Conservation (phyloP, 257 asterid species). For the Phtheirospermum japonicum region DNA sequence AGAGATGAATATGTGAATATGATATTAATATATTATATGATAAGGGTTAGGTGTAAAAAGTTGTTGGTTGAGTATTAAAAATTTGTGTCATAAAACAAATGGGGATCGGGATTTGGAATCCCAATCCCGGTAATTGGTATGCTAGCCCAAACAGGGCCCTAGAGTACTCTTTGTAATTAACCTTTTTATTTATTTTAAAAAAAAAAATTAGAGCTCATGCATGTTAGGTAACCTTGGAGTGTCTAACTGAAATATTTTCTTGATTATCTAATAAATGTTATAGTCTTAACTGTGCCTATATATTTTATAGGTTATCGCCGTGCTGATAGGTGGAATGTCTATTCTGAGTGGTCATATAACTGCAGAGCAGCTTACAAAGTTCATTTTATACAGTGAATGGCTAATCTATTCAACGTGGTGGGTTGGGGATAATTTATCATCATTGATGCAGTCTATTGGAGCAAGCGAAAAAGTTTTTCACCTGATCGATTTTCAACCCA, state of each 20-base stretch:
- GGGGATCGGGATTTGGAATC: too few species aligned
- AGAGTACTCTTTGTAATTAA: too few species aligned
- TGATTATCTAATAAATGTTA: slow-evolving; percentile 8
- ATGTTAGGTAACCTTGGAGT: not conserved
- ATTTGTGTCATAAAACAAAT: too few species aligned
- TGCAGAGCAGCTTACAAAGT: slow-evolving; percentile 96
- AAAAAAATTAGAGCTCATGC: too few species aligned
- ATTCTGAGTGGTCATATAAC: slow-evolving; percentile 87
- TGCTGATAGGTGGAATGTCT: slow-evolving; percentile 90
- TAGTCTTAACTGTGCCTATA: slow-evolving; percentile 19
- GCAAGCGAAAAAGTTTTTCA: slow-evolving; percentile 97
- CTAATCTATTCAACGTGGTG: slow-evolving; percentile 96
- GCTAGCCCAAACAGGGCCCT: too few species aligned
- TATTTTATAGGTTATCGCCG: slow-evolving; percentile 79
- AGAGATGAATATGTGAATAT: too few species aligned
- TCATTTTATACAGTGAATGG: slow-evolving; percentile 97
- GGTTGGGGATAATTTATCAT: slow-evolving; percentile 90
- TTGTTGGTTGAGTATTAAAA: too few species aligned
- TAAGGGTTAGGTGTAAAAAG: too few species aligned
- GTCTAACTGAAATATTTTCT: slow-evolving; percentile 10
- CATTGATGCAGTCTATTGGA: slow-evolving; percentile 92
- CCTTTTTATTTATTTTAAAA: too few species aligned
- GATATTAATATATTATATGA: too few species aligned
- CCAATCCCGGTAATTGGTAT: too few species aligned
- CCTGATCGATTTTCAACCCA: slow-evolving; percentile 67